A percentile compares a stretch with the other conserved stretches of the same genome.
Conservation (phyloP, 2,329 filamentous ascomycete species). For the Penicillium glabrum region DNA sequence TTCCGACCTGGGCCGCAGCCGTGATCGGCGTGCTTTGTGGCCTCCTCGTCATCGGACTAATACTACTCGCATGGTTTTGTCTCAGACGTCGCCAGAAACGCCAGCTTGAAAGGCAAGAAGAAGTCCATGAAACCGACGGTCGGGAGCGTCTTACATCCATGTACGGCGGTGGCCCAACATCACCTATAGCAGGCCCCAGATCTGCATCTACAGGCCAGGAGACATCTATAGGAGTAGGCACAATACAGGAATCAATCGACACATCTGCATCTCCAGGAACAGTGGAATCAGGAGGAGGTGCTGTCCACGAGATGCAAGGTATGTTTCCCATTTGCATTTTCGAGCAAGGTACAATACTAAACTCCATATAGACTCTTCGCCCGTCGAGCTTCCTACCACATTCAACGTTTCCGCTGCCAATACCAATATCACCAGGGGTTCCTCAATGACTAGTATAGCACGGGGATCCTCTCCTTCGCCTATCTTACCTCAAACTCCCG, state of each 20-base stretch:
- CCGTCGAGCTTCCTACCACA: conserved; percentile 10
- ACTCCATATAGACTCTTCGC: conserved; percentile 9
- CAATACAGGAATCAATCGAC: conserved; percentile 2
- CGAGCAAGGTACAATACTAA: background rate
- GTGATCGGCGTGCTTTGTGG: conserved; percentile 41
- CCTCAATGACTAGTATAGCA: background rate
- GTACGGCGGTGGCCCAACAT: conserved; percentile 6
- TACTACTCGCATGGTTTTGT: conserved; percentile 16
- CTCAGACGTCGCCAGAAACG: conserved; percentile 12
- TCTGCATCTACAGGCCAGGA: conserved; percentile 11
- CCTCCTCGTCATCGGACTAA: conserved; percentile 15
- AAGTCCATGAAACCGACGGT: background rate
- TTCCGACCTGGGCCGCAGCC: conserved; percentile 60
- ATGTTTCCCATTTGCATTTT: background rate
- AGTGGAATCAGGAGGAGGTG: conserved; percentile 14
- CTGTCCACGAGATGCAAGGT: conserved; percentile 17
- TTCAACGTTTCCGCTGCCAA: conserved; percentile 1
- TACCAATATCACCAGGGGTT: background rate
- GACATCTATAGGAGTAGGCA: background rate
- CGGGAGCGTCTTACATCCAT: conserved; percentile 2
- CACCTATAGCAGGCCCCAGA: conserved; percentile 5
- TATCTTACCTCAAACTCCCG: conserved; percentile 1
- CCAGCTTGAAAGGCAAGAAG: background rate
- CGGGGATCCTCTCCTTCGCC: background rate
- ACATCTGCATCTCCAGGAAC: conserved; percentile 9